Evolutionary conservation across 2,329 filamentous ascomycete species (phyloP).

Genomic region (Colletotrichum viniferum): DNA sequence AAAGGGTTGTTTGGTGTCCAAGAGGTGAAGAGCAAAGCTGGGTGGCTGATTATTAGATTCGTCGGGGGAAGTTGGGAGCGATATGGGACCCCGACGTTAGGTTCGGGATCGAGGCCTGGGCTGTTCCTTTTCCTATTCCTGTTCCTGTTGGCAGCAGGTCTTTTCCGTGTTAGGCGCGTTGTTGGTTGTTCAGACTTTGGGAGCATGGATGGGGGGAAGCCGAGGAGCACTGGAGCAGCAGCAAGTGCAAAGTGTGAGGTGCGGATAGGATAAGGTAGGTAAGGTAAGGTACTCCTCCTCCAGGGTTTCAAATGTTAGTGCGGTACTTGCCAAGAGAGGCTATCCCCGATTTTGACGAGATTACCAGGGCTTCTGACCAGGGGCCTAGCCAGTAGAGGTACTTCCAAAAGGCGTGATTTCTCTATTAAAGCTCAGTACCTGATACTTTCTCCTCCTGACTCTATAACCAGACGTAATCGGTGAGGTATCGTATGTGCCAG

Average conservation of each 20-base stretch:
- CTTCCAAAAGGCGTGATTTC: too few relatives aligned
- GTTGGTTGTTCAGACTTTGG: not conserved
- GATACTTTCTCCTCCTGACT: too few relatives aligned
- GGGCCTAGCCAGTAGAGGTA: too few relatives aligned
- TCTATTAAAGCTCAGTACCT: too few relatives aligned
- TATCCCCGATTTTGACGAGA: too few relatives aligned
- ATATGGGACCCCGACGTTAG: not conserved
- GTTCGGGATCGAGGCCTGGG: not conserved
- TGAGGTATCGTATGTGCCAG: too few relatives aligned
- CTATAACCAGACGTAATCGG: too few relatives aligned
- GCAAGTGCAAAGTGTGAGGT: not conserved
- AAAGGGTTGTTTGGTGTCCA: not conserved
- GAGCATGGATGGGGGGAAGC: not conserved
- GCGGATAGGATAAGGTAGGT: not conserved
- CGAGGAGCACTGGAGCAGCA: not conserved
- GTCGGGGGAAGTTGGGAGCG: conserved; percentile 1
- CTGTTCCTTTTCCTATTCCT: not conserved
- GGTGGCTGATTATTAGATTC: not conserved
- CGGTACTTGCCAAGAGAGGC: too few relatives aligned
- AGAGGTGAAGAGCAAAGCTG: not conserved
- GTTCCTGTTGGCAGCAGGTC: not conserved
- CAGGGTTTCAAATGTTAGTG: too few relatives aligned
- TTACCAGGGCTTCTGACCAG: too few relatives aligned
- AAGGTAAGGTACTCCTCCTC: not conserved
- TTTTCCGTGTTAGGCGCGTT: conserved; percentile 3